Base-by-base conservation (phyloP, 441 rosid genomes). In the Metrosideros polymorpha region DNA sequence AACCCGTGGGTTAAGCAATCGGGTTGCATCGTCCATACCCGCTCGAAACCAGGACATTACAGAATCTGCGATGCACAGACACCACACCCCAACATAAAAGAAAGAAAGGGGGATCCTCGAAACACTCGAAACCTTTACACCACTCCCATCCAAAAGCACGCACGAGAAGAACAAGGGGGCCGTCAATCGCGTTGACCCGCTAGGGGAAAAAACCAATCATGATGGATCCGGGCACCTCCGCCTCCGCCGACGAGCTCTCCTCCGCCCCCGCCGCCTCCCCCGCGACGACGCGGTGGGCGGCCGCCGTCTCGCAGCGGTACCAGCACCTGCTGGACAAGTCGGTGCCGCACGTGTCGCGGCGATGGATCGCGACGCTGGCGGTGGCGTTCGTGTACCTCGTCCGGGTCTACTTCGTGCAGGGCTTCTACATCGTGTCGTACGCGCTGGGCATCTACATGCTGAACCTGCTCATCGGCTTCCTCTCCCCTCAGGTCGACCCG, bases 401-500 rank as follows among this genome's bases (percentile, higher is more conserved):
- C 3, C 98, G 99, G 75, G 98, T 97, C 63, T 94, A 89, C 92
- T 79, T 95, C 12, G 90, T 95, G 35, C 91, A 95, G 91, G 99
- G 98, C 7, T 97, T 93, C 92, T 95, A 95, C 92, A 92, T 97
- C 92, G 89, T 95, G 91, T 92, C 99, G 53, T 95, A 95, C 89
- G 99, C 92, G 50, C 91, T 94, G 25, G 96, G 98, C 76, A 94
- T 94, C 91, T 95, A 94, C 90, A 84, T 94, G 92, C 87, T 94
- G 71, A 95, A 94, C 85, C 95, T 94, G 53, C 90, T 95, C 85
- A 93, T 96, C 59, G 97, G 95, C n/a, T 95, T 95, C 87, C 89
- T 97, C 22, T 95, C 98, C 51, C 98, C 98, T 71, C 98, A 93
- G 89, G 93, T 95, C 63, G 98, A 97, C 86, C 98, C 96, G 3